Conservation (phyloP, 208 protist species). For the Leishmania arabica region DNA sequence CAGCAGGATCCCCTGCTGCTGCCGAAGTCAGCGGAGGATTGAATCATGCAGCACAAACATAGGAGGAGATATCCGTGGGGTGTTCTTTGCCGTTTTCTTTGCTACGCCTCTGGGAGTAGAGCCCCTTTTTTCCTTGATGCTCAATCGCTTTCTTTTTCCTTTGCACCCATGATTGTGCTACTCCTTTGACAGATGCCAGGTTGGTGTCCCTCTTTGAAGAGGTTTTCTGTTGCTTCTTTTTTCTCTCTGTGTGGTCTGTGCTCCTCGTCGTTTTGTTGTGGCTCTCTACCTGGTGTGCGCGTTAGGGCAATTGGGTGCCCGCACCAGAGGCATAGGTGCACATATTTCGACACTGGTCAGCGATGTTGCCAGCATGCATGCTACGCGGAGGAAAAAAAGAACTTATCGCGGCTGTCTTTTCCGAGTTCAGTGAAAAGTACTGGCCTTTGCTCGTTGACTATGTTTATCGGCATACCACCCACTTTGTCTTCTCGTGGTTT, state of each 20-base stretch:
- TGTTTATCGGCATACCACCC: background rate
- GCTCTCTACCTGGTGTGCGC: background rate
- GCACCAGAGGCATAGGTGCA: background rate
- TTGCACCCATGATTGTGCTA: background rate
- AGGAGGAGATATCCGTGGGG: background rate
- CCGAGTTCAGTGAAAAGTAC: background rate
- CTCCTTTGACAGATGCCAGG: background rate
- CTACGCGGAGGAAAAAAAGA: background rate
- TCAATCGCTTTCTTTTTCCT: background rate
- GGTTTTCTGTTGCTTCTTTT: background rate
- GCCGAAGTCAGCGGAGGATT: background rate
- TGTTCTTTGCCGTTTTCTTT: background rate
- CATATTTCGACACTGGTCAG: background rate
- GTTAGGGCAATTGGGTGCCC: background rate
- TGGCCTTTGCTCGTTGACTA: background rate
- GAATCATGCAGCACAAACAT: background rate
- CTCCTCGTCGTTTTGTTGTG: background rate
- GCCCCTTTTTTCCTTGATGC: background rate
- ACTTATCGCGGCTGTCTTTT: background rate
- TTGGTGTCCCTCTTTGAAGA: background rate
- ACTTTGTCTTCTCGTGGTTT: background rate
- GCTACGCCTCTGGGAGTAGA: background rate
- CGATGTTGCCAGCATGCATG: background rate
- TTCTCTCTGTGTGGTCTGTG: too few relatives aligned
- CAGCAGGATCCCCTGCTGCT: background rate